These are phyloP conservation scores for Euphrasia arctica DNA, from an alignment of 305 asterid species.

Conservation along the genomic window DNA sequence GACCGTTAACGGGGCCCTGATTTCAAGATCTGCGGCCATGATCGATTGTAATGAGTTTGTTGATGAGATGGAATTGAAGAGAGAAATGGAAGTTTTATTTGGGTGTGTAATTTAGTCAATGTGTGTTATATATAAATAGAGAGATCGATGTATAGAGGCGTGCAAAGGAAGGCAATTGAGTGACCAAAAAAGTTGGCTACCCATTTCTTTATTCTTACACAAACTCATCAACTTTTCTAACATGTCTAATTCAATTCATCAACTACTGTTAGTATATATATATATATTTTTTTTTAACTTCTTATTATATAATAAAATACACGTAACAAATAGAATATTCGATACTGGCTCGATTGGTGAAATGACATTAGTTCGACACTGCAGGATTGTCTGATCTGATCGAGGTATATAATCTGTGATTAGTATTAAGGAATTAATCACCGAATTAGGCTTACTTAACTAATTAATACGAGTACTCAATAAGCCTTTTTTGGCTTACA, in stretches of 20 bases:
- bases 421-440: too few species aligned
- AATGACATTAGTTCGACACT: too few species aligned
- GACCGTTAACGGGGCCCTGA: slow-evolving; percentile 32
- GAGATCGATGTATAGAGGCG: slow-evolving; percentile 33
- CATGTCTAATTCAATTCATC: slow-evolving; percentile 34
- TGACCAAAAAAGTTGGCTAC: slow-evolving; percentile 23
- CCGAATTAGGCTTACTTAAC: too few species aligned
- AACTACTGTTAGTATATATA: slow-evolving; percentile 7
- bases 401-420: too few species aligned
- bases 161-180: slow-evolving; percentile 53
- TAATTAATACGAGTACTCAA: too few species aligned
- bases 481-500: too few species aligned
- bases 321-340: neutral
- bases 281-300: slow-evolving; percentile 11
- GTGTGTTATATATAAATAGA: slow-evolving; percentile 17
- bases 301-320: too few species aligned
- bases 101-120: slow-evolving; percentile 1
- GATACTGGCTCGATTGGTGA: too few species aligned
- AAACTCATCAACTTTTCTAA: slow-evolving; percentile 36
- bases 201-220: slow-evolving; percentile 38
- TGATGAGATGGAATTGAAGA: slow-evolving; percentile 18
- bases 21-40: slow-evolving; percentile 61
- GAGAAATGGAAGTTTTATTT: neutral
- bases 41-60: neutral
- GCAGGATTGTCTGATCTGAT: too few species aligned